Evolutionary conservation across 257 asterid genomes (phyloP), one percentile per base, ranked within the genome.

Genomic region (Solanum rostratum): DNA sequence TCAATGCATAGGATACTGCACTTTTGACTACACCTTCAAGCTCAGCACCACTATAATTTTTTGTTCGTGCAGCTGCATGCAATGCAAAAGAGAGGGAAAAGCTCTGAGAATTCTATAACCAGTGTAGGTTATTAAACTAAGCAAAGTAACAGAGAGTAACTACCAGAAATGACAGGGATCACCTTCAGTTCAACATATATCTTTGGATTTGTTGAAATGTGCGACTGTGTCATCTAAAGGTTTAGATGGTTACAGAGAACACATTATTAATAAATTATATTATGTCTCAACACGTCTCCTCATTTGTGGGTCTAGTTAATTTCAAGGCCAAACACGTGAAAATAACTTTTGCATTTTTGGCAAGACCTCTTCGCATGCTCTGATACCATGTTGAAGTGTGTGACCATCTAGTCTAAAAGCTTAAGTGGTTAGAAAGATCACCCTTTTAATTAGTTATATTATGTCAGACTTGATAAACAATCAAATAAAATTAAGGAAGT

Each of bases 21-120:
- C 99, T 95, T 89, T 97, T 97, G 27, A 95, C 99, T 60, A 95
- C 99, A 85, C 99, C 99, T 91, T 97, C 99, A 87, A 97, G 98
- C 91, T 96, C 99, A 65, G 99, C 98, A 81, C 99, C 99, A 88
- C 99, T 96, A 79, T 88, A 96, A 87, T 97, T 97, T 90, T 97
- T 95, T 66, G 99, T 93, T 83, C 99, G 90, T 63, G 99, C 97
- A 88, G 99, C 99, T 97, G 93, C 90, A 92, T 86, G 70, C 80
- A 84, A 70, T 87, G 79, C 68, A 66, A 70, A 82, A 33, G 37
- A 45, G 73, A 54, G 24, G 53, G 29, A 6, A 62, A n/a, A 30
- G 69, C 66, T 46, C 70, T n/a, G 20, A 74, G 50, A 73, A 41
- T 66, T 37, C n/a, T 46, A 50, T 16, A 29, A 15, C 43, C 80